Evolutionary conservation across 768 basidiomycete species (phyloP), one percentile per base, ranked within the genome.

Genomic region (Serpula lacrymans): DNA sequence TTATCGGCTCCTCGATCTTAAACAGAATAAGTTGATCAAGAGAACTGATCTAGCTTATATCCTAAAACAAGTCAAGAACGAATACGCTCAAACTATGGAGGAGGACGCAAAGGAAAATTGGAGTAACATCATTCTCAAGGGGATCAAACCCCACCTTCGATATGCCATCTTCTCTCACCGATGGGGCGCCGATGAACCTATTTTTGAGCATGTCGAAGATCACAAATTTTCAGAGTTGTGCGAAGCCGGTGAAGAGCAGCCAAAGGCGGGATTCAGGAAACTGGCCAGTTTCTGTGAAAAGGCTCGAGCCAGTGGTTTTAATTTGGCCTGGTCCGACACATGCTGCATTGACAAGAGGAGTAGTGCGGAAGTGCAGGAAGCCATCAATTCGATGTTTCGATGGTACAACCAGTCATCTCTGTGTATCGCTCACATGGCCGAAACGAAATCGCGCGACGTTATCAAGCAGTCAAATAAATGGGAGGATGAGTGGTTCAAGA

Each of bases 371-470:
- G 35, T 52, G 8, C 43, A 50, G 16, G 51, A 55, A 18, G 50
- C 53, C 6, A 42, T 55, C 3, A 45, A 46, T 9, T 50, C 53
- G 0, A 55, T 55, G 53, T 53, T 50, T 29, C 9, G 25, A 10
- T 55, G 54, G 54, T 54, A 54, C 21, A 32, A 40, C 12, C 18
- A 45, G 6, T 29, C 54, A 2, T 31, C 40, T 6, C 37, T 49
- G 20, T 54, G 54, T 22, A 20, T 51, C 16, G 43, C 34, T 2
- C 36, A 55, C 38, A 43, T 55, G 5, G 31, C 30, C 2, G 36
- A 39, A 1, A 48, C 39, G 1, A 25, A 21, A 21, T 36, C 45
- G 14, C 17, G 25, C 27, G 18, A 16, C 14, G 28, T 18, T 13
- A 29, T n/a, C n/a, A n/a, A n/a, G n/a, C n/a, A n/a, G n/a, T 27